Base-by-base conservation (phyloP, 1,284 basidiomycete genomes). In the Anthracocystis panici-leucophaei region DNA sequence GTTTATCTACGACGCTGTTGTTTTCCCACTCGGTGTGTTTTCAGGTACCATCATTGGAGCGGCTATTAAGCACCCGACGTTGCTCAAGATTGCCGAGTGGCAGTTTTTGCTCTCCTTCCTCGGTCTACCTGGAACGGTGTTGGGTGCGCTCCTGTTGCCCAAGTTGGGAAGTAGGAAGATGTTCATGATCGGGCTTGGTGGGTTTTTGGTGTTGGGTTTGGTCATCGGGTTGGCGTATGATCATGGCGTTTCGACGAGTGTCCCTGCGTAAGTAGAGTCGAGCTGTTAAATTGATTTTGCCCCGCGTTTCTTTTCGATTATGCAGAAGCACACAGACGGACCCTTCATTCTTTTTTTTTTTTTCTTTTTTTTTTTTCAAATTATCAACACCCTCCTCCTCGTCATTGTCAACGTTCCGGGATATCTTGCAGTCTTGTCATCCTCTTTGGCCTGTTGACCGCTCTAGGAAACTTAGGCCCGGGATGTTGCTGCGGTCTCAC, bases 131-230 rank as follows among this genome's bases (percentile, higher is more conserved):
- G 92, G 91, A 57, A 88, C 82, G 78, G 87, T 90, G 65, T 80
- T 89, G 48, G 91, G 92, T 33, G 91, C 56, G 9, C 33, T 50
- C 1, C 5, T 48, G 6, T 25, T 70, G 12, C 67, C 62, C 16
- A 23, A 44, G 16, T 18, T 79, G 14, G 78, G 78, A 5, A 68
- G 62, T 18, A 64, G 71, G 72, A 75, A 78, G 35, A 78, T 80
- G 21, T 90, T 92, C 88, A 91, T 92, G 78, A 85, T 91, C 45
- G 92, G 92, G 0, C 92, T 93, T 85, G 87, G 88, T 46, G 91
- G 92, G 3, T 92, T 92, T 83, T 86, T 93, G 27, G 84, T 92
- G 23, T 90, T 93, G 78, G 91, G 91, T 41, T 86, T 92, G 10
- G 62, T 69, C 33, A 63, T 78, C 16, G 92, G 92, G 8, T 84